Evolutionary conservation across 2,329 filamentous ascomycete genomes (phyloP).

Genomic region (Elsinoe ampelina): DNA sequence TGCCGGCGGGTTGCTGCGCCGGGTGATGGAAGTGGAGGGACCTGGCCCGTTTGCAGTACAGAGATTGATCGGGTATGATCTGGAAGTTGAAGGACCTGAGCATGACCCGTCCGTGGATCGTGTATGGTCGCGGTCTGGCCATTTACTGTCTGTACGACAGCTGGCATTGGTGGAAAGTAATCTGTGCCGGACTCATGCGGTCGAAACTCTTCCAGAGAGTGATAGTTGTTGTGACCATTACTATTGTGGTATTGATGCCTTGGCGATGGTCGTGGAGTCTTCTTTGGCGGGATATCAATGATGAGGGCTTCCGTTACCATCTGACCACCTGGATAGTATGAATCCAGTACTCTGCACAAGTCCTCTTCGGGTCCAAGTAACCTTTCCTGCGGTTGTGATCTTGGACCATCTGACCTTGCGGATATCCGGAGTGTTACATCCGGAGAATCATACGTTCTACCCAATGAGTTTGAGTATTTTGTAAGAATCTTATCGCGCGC

Average conservation of each 20-base stretch:
- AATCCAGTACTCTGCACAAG: slow-evolving; percentile 67
- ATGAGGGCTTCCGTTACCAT: slow-evolving; percentile 78
- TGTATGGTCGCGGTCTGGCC: slow-evolving; percentile 28
- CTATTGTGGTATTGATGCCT: slow-evolving; percentile 41
- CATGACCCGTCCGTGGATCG: slow-evolving; percentile 24
- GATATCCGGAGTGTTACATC: slow-evolving; percentile 73
- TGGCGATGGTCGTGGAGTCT: slow-evolving; percentile 74
- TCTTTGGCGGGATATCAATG: slow-evolving; percentile 71
- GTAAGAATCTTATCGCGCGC: slow-evolving; percentile 82
- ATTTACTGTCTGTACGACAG: slow-evolving; percentile 32
- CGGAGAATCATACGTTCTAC: slow-evolving; percentile 78
- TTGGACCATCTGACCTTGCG: slow-evolving; percentile 48
- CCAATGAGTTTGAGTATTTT: slow-evolving; percentile 91
- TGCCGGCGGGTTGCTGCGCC: slow-evolving; percentile 48
- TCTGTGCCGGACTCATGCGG: slow-evolving; percentile 63
- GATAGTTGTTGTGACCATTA: slow-evolving; percentile 40
- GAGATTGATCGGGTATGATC: slow-evolving; percentile 60
- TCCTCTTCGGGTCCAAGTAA: slow-evolving; percentile 76
- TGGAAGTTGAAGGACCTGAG: slow-evolving; percentile 29
- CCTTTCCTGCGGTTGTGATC: slow-evolving; percentile 59
- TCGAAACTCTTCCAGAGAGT: slow-evolving; percentile 51
- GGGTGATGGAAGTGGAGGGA: slow-evolving; percentile 73
- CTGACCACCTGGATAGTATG: slow-evolving; percentile 79
- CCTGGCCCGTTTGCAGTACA: slow-evolving; percentile 68
- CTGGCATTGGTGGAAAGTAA: slow-evolving; percentile 70